Conservation (phyloP, 2,329 filamentous ascomycete species). For the Ascochyta rabiei region DNA sequence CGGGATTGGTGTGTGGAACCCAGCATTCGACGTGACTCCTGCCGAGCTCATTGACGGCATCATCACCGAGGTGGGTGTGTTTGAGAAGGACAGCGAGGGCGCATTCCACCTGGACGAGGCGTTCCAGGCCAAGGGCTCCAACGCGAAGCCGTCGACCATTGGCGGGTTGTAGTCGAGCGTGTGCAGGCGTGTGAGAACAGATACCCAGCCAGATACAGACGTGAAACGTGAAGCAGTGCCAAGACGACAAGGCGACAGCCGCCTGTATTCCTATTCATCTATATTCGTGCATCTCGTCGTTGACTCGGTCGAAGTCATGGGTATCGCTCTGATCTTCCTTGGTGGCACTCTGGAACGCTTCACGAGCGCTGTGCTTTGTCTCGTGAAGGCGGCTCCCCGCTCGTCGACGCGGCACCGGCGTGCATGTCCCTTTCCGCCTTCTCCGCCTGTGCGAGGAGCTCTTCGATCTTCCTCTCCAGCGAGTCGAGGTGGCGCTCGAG, state of each 20-base stretch:
- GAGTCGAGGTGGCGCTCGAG: constrained; percentile 61
- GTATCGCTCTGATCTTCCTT: neutral
- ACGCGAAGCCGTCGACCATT: constrained; percentile 40
- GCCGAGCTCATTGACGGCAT: constrained; percentile 88
- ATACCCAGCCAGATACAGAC: constrained; percentile 10
- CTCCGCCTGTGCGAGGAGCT: constrained; percentile 57
- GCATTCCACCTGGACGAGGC: constrained; percentile 65
- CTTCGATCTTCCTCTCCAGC: constrained; percentile 62
- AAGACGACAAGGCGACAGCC: neutral
- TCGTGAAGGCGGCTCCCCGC: neutral
- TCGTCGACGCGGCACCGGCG: constrained; percentile 4
- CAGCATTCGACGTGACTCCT: constrained; percentile 94
- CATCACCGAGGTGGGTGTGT: constrained; percentile 88
- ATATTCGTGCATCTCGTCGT: neutral
- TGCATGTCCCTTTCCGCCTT: constrained; percentile 43
- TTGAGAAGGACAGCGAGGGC: constrained; percentile 76
- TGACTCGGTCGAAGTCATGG: constrained; percentile 3
- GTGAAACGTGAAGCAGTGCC: neutral
- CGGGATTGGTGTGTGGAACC: constrained; percentile 91
- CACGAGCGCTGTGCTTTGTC: constrained; percentile 11
- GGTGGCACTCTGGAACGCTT: neutral
- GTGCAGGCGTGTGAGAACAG: neutral
- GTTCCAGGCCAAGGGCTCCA: constrained; percentile 42
- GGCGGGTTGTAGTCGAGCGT: constrained; percentile 34
- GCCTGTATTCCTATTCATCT: neutral